Evolutionary conservation across 352 stramenopile genomes (phyloP), one percentile per base, ranked within the genome.

Genomic region (Phytophthora sp.): DNA sequence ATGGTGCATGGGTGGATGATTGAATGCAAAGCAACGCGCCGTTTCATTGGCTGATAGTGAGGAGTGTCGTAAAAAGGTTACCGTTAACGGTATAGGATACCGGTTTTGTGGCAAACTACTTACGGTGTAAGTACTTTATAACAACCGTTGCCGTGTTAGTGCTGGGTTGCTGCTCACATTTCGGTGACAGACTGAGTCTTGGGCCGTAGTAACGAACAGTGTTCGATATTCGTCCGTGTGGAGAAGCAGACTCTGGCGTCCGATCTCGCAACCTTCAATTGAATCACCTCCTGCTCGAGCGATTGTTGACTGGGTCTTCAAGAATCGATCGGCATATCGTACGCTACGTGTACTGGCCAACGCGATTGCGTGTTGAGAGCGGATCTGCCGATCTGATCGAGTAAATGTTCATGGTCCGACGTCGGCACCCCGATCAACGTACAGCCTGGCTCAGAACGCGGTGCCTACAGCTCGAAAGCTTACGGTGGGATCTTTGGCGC

Each of bases 11-110:
- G 29, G 4, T 26, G 42, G 52, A 9, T 38, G 35, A 21, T 41
- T n/a, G n/a, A n/a, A n/a, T n/a, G n/a, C n/a, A n/a, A n/a, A n/a
- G n/a, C n/a, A n/a, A n/a, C n/a, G n/a, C n/a, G 8, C 35, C 35
- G 39, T 26, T 64, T 69, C 60, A 51, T 63, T 69, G 61, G 61
- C 33, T 69, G 36, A 36, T 35, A 57, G 31, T 33, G 29, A 18
- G 18, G 30, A 23, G 26, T n/a, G 2, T 30, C n/a, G n/a, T n/a
- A n/a, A n/a, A n/a, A n/a, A n/a, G n/a, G n/a, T n/a, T n/a, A n/a
- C n/a, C n/a, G n/a, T n/a, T n/a, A n/a, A 8, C 31, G 4, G 4
- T 53, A 52, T 52, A 52, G 36, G 44, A 38, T 3, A 23, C 27
- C 35, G 2, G 7, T 9, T 3, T 52, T 52, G 20, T 8, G 15